A percentile compares a stretch with the other conserved stretches of the same genome.
Conservation (phyloP, 306 rosid genomes). For the Cucurbita pepo region DNA sequence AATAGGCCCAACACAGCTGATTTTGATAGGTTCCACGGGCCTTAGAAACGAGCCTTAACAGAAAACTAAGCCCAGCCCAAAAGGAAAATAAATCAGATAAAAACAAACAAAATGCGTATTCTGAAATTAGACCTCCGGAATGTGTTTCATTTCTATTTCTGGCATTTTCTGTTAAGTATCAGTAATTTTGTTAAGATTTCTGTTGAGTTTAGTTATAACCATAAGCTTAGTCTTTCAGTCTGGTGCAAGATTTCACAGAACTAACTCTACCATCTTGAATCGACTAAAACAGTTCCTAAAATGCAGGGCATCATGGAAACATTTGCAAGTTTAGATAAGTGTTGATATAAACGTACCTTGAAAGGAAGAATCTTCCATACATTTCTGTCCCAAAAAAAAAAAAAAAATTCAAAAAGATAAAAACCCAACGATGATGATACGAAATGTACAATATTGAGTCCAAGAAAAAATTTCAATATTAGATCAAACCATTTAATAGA, state of each 20-base stretch:
- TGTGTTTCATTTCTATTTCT: not conserved
- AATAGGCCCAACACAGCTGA: not conserved
- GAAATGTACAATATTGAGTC: not conserved
- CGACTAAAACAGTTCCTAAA: not conserved
- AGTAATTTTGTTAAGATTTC: not conserved
- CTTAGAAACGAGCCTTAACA: not conserved
- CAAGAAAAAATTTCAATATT: not conserved
- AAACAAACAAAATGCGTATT: not conserved
- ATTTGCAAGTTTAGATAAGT: not conserved
- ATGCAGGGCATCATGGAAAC: not conserved
- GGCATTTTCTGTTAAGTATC: not conserved
- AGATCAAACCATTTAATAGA: conserved; percentile 1
- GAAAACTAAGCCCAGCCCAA: not conserved
- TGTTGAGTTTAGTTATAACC: not conserved
- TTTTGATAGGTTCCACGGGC: not conserved
- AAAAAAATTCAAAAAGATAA: conserved; percentile 3
- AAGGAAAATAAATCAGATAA: not conserved
- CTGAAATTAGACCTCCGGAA: not conserved
- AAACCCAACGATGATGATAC: not conserved
- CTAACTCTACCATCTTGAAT: not conserved
- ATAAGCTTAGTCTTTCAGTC: not conserved
- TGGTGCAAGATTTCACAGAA: not conserved
- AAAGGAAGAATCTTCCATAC: conserved; percentile 83
- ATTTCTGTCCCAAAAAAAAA: conserved; percentile 39
- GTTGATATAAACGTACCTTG: conserved; percentile 36